Base-by-base conservation (phyloP, 2,329 filamentous ascomycete species). In the Cordyceps pruinosa region DNA sequence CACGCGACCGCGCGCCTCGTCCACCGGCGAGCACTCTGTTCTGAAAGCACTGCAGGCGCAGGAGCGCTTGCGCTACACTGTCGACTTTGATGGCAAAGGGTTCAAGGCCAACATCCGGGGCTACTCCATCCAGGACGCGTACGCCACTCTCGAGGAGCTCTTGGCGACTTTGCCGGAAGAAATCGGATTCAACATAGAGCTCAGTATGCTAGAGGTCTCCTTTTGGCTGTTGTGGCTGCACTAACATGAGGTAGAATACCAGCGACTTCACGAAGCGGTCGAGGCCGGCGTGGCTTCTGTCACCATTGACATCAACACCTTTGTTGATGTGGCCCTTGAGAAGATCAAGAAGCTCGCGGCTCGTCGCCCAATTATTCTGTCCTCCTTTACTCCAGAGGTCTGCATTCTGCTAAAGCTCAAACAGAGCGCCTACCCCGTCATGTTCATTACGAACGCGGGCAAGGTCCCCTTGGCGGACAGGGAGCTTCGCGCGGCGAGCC, bases 31-130 rank as follows among this genome's bases (percentile, higher is more conserved):
- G 15, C 61, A 63, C 34, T 68, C 64, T 25, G 54, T 63, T 4
- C 23, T 60, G 6, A 58, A 60, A 13, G 53, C 64, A 4, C 41
- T 60, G 12, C 61, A 64, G 44, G 58, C 67, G 60, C 51, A 64
- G 15, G 61, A 69, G n/a, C 66, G 69, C 42, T 65, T 75, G 62
- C 68, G 68, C 46, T 65, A 72, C 61, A 74, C 73, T 2, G 63
- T 72, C n/a, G 68, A 75, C 47, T 73, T 70, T 61, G 65, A 66
- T 28, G 63, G 58, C 21, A 74, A 74, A 53, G 69, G 71, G 1
- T 72, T 68, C 63, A 73, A 73, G 61, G 66, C 70, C 4, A 75
- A 76, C 56, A 73, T 64, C 7, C 64, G 79, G 66, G 55, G 72
- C 1, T 62, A 69, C 35, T 69, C 68, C 46, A 70, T 75, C 53